These are phyloP conservation scores for Verbascum thapsus DNA, from an alignment of 257 asterid species.

Conservation along the genomic window DNA sequence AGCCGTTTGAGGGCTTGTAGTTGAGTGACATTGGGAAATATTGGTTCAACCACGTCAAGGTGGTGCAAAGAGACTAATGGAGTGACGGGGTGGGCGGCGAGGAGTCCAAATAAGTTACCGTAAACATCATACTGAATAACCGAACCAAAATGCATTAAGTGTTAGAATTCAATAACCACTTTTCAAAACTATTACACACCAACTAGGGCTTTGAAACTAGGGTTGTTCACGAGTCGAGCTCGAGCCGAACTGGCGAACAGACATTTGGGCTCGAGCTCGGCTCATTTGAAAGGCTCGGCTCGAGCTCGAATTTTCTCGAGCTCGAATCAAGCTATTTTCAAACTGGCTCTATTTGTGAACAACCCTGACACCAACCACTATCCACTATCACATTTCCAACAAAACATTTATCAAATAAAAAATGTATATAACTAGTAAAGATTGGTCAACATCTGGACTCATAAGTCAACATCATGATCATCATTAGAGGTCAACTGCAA, in stretches of 20 bases:
- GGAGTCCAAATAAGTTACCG: conserved; percentile 69
- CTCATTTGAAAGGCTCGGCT: too few species aligned
- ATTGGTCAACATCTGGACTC: conserved; percentile 36
- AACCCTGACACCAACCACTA: conserved; percentile 31
- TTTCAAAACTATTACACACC: conserved; percentile 14
- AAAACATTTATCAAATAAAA: conserved; percentile 26
- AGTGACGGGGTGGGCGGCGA: conserved; percentile 63
- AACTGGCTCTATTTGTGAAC: too few species aligned
- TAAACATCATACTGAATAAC: conserved; percentile 63
- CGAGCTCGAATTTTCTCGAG: too few species aligned
- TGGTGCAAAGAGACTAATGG: conserved; percentile 67
- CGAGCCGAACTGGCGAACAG: too few species aligned
- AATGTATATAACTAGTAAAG: conserved; percentile 19
- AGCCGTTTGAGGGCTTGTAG: conserved; percentile 44
- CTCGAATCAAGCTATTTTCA: too few species aligned
- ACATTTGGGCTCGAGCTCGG: too few species aligned
- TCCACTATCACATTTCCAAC: conserved; percentile 31
- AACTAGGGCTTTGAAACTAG: too few species aligned
- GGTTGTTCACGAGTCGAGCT: too few species aligned
- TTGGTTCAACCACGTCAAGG: conserved; percentile 69
- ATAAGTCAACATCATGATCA: conserved; percentile 32
- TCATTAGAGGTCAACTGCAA: neutral
- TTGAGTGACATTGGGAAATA: conserved; percentile 52
- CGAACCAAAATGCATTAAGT: conserved; percentile 17
- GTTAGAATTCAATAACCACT: conserved; percentile 16